These are phyloP conservation scores for Candida smagusa DNA, from an alignment of 1,139 yeast genomes.

Conservation along the genomic window DNA sequence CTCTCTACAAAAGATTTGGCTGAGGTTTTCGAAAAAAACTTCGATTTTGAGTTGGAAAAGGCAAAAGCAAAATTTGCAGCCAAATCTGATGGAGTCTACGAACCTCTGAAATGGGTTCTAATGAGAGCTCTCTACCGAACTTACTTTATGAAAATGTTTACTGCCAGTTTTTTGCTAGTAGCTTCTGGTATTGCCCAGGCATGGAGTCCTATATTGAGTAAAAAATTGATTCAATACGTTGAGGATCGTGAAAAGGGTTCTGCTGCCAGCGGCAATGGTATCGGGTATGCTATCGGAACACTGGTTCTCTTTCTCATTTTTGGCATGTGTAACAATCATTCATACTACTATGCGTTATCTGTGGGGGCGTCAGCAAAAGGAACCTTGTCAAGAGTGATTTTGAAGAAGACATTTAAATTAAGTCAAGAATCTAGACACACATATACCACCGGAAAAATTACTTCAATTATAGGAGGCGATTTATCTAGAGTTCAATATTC, in stretches of 20 bases:
- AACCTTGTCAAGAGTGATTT: conserved; percentile 31
- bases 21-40: conserved; percentile 22
- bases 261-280: conserved; percentile 26
- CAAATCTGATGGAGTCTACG: conserved; percentile 23
- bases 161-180: conserved; percentile 19
- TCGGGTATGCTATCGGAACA: conserved; percentile 28
- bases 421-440: conserved; percentile 26
- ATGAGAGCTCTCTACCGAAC: conserved; percentile 25
- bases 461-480: conserved; percentile 70
- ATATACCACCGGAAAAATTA: conserved; percentile 31
- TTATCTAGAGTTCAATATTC: conserved; percentile 79
- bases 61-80: conserved; percentile 16
- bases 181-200: conserved; percentile 18
- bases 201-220: conserved; percentile 32
- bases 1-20: conserved; percentile 38
- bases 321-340: conserved; percentile 59
- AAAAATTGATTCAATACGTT: conserved; percentile 40
- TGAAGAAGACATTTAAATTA: conserved; percentile 30
- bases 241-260: conserved; percentile 27
- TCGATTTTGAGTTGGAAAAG: conserved; percentile 18
- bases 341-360: conserved; percentile 55
- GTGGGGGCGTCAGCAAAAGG: conserved; percentile 37
- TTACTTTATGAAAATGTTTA: conserved; percentile 24
- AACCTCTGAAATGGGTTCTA: conserved; percentile 12
- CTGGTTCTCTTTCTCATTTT: conserved; percentile 19